These are phyloP conservation scores for Pleurostoma richardsiae DNA, from an alignment of 2,329 filamentous ascomycete species.

Conservation along the genomic window DNA sequence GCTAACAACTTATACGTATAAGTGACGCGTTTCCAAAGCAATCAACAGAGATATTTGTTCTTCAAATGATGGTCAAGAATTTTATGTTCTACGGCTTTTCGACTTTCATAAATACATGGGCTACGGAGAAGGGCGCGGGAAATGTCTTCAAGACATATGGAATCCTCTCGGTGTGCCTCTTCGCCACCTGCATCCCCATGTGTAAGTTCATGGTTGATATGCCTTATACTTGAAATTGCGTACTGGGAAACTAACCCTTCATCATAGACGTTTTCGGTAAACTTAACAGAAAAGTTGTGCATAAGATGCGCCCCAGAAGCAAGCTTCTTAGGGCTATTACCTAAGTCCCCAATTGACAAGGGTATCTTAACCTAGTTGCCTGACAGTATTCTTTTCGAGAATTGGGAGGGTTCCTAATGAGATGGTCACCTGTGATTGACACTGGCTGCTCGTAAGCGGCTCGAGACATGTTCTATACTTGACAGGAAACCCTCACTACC, in stretches of 20 bases:
- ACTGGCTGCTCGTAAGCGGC: too few species aligned
- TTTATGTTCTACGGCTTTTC: slow-evolving; percentile 26
- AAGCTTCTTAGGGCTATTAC: too few species aligned
- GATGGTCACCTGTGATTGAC: too few species aligned
- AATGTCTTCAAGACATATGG: slow-evolving; percentile 21
- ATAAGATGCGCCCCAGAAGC: slow-evolving; percentile 1
- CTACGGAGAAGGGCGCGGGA: slow-evolving; percentile 15
- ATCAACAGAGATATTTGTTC: slow-evolving; percentile 22
- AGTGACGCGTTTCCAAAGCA: slow-evolving; percentile 22
- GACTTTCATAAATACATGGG: slow-evolving; percentile 23
- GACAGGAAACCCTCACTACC: too few species aligned
- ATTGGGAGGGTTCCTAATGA: too few species aligned
- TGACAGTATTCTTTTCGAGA: too few species aligned
- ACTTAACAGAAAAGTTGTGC: slow-evolving; percentile 5
- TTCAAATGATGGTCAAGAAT: slow-evolving; percentile 28
- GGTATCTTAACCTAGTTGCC: too few species aligned
- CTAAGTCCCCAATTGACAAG: too few species aligned
- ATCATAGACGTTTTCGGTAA: slow-evolving; percentile 5
- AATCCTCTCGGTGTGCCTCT: slow-evolving; percentile 18
- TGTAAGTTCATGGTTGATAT: slow-evolving; percentile 15
- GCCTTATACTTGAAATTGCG: not conserved
- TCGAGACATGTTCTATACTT: too few species aligned
- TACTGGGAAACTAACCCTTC: not conserved
- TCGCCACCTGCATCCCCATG: slow-evolving; percentile 25
- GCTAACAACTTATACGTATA: not conserved